Evolutionary conservation across 2,329 filamentous ascomycete genomes (phyloP).

Genomic region (Aspergillus tamarii): DNA sequence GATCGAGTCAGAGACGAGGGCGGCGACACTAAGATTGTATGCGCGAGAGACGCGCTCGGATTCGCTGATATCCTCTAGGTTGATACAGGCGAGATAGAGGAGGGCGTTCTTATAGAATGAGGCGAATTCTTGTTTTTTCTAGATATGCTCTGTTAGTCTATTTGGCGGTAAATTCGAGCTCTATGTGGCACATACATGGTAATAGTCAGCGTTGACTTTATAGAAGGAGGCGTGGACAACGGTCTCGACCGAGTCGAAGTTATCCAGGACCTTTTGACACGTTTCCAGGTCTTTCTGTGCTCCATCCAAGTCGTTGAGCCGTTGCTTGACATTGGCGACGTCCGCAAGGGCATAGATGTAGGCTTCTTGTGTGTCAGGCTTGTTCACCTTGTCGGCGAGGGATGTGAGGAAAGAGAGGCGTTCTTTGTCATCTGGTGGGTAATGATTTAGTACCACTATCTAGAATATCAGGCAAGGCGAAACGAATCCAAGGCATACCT

Average conservation of each 20-base stretch:
- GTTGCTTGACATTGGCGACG: conserved; percentile 83
- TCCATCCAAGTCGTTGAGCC: conserved; percentile 76
- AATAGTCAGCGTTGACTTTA: conserved; percentile 91
- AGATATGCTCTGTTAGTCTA: conserved; percentile 15
- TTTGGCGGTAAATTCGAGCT: not conserved
- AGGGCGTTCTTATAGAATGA: conserved; percentile 97
- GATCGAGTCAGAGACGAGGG: conserved; percentile 89
- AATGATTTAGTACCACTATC: conserved; percentile 11
- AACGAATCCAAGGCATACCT: conserved; percentile 22
- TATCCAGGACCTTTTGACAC: conserved; percentile 84
- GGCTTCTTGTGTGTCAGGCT: conserved; percentile 90
- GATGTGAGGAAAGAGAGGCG: conserved; percentile 81
- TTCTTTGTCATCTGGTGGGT: conserved; percentile 75
- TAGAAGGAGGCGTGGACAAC: conserved; percentile 97
- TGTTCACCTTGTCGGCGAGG: conserved; percentile 85
- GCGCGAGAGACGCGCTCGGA: conserved; percentile 80
- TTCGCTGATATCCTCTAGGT: conserved; percentile 72
- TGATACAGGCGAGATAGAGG: conserved; percentile 94
- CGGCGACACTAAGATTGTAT: conserved; percentile 90
- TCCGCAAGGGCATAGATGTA: conserved; percentile 92
- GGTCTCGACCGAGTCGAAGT: conserved; percentile 92
- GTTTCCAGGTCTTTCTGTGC: conserved; percentile 84
- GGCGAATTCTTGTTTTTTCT: conserved; percentile 86
- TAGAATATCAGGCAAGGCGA: not conserved
- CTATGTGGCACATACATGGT: conserved; percentile 61